Evolutionary conservation across 805 yeast genomes (phyloP), one percentile per base, ranked within the genome.

Genomic region (Komagataella ulmi): DNA sequence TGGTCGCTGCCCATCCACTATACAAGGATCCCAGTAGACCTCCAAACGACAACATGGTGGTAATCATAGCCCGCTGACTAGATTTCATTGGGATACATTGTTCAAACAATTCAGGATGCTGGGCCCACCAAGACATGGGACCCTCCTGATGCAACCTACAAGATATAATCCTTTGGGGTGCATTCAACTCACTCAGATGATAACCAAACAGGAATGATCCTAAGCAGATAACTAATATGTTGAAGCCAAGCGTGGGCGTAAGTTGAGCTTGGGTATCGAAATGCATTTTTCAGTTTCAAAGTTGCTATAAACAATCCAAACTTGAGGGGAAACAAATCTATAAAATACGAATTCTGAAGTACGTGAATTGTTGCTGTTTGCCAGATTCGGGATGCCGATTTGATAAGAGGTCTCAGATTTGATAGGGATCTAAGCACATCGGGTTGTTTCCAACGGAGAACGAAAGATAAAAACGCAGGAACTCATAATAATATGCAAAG

Each of bases 161-260:
- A 7, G 85, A 76, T 49, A 87, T 69, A 30, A 77, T 77, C 12
- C 76, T 74, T 53, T 83, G 83, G 0, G 95, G 93, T 7, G 95
- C 89, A 65, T 88, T 88, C 61, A 88, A 72, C 63, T 86, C 95
- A 2, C 93, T 83, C 79, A 88, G 78, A 64, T 88, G 96, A 64
- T 85, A 86, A 2, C 96, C 96, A 62, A 81, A 88, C 65, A 88
- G 96, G 17, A 87, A 71, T 2, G 90, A 77, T 2, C 90, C 91
- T 23, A 86, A 61, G 56, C 89, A 83, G 17, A 80, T 75, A 5
- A 83, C 78, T 17, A 44, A 18, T 44, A 49, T 30, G 36, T 21
- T 49, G 40, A 30, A 30, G 14, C 40, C 40, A 8, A 30, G 40
- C 40, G 40, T 30, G 40, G 40, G 40, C 8, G 40, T 30, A 30